phyloP scores from a whole-genome alignment of 345 rosid species.

The Hypericum perforatum region DNA sequence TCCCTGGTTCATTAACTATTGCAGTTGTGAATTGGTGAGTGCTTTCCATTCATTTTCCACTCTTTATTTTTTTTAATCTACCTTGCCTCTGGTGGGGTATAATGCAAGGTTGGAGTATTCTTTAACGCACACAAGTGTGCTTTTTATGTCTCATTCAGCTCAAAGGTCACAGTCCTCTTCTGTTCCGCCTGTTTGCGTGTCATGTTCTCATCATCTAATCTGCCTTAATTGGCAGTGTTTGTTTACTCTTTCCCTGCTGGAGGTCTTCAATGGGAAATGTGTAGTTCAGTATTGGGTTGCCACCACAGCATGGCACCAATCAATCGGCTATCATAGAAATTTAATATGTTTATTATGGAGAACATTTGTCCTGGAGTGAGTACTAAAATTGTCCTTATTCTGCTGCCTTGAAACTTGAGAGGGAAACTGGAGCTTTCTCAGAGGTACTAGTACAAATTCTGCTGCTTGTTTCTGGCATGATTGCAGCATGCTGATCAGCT shows the following conservation, averaged over 20 bases:
- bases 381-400: constrained; percentile 33
- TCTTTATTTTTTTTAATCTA: constrained; percentile 4
- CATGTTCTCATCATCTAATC: too few relatives aligned
- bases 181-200: too few relatives aligned
- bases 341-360: not conserved
- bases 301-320: too few relatives aligned
- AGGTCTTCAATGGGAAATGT: too few relatives aligned
- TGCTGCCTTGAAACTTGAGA: constrained; percentile 44
- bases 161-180: too few relatives aligned
- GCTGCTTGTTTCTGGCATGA: constrained; percentile 54
- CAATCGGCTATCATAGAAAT: too few relatives aligned
- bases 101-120: too few relatives aligned
- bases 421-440: constrained; percentile 52
- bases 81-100: not conserved
- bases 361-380: constrained; percentile 17
- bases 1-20: constrained; percentile 60
- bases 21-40: constrained; percentile 77
- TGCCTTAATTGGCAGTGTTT: too few relatives aligned
- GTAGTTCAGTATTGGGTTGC: too few relatives aligned
- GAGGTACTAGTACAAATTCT: constrained; percentile 60
- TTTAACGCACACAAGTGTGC: too few relatives aligned
- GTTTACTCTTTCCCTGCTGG: too few relatives aligned
- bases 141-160: too few relatives aligned
- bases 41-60: constrained; percentile 12
- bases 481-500: constrained; percentile 76